Evolutionary conservation across 306 rosid genomes (phyloP).

Genomic region (Gillenia trifoliata): DNA sequence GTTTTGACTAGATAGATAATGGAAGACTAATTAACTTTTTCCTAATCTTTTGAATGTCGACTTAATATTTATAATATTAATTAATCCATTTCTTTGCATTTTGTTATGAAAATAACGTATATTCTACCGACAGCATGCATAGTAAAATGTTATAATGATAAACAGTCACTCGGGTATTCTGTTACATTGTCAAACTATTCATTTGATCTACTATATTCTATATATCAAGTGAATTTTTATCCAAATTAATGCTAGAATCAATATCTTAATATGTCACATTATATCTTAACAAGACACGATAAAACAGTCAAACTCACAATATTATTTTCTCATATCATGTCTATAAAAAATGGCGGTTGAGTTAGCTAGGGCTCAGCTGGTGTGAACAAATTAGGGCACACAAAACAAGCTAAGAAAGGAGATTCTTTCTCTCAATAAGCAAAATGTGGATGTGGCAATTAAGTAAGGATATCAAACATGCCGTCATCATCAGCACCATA

Average conservation of each 20-base stretch:
- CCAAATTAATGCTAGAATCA: too few relatives aligned
- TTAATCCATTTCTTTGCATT: neutral
- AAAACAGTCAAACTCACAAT: too few relatives aligned
- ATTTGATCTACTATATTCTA: too few relatives aligned
- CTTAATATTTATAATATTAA: neutral
- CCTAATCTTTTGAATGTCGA: neutral
- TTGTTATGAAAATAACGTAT: neutral
- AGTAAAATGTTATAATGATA: neutral
- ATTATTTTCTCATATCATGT: too few relatives aligned
- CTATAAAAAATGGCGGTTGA: too few relatives aligned
- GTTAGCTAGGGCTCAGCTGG: neutral
- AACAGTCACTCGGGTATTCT: neutral
- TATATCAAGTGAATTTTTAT: neutral
- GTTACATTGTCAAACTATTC: neutral
- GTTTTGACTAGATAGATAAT: neutral
- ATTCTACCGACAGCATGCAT: neutral
- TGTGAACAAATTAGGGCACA: neutral
- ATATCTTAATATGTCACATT: too few relatives aligned
- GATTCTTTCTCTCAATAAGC: neutral
- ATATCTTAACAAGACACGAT: too few relatives aligned
- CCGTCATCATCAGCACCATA: slow-evolving; percentile 10
- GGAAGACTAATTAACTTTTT: neutral
- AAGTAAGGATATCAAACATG: slow-evolving; percentile 26
- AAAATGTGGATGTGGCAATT: slow-evolving; percentile 6
- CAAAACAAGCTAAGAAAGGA: neutral